phyloP scores from a whole-genome alignment of 495 filamentous ascomycete species.

The Aspergillus homomorphus region DNA sequence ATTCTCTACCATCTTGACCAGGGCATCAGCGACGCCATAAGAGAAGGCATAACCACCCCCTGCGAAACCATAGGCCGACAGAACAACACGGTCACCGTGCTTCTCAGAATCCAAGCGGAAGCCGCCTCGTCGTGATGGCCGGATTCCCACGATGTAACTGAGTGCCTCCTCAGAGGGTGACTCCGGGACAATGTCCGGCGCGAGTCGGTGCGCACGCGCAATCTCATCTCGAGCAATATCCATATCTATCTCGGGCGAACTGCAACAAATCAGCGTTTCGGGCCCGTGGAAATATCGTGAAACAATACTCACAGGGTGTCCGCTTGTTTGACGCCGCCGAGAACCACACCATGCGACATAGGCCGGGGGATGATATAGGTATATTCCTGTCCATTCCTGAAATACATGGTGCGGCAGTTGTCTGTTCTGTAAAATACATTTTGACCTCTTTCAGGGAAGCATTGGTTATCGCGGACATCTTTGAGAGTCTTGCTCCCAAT shows the following conservation, averaged over 20 bases:
- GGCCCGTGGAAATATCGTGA: not conserved
- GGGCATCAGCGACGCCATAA: slow-evolving; percentile 40
- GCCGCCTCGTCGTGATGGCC: slow-evolving; percentile 37
- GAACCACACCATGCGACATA: slow-evolving; percentile 38
- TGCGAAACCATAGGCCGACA: slow-evolving; percentile 45
- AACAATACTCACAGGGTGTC: slow-evolving; percentile 33
- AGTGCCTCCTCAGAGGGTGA: slow-evolving; percentile 29
- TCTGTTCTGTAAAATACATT: slow-evolving; percentile 41
- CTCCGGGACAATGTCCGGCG: slow-evolving; percentile 38
- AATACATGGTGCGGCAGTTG: slow-evolving; percentile 34
- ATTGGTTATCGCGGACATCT: slow-evolving; percentile 39
- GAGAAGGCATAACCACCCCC: slow-evolving; percentile 46
- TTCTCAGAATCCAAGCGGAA: slow-evolving; percentile 39
- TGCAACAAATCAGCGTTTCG: slow-evolving; percentile 4
- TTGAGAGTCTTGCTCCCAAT: slow-evolving; percentile 34
- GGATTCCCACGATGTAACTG: slow-evolving; percentile 42
- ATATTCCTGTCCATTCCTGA: slow-evolving; percentile 46
- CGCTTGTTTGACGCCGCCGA: slow-evolving; percentile 47
- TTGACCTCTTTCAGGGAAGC: slow-evolving; percentile 43
- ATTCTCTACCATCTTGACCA: slow-evolving; percentile 39
- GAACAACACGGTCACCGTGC: slow-evolving; percentile 24
- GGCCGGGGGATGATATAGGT: slow-evolving; percentile 52
- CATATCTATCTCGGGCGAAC: slow-evolving; percentile 37
- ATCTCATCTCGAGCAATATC: slow-evolving; percentile 42
- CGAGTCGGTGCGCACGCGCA: slow-evolving; percentile 39